Percentiles rank a stretch among this genome's conserved stretches.
Conservation (phyloP, 495 filamentous ascomycete species). For the Daldinia concentrica region DNA sequence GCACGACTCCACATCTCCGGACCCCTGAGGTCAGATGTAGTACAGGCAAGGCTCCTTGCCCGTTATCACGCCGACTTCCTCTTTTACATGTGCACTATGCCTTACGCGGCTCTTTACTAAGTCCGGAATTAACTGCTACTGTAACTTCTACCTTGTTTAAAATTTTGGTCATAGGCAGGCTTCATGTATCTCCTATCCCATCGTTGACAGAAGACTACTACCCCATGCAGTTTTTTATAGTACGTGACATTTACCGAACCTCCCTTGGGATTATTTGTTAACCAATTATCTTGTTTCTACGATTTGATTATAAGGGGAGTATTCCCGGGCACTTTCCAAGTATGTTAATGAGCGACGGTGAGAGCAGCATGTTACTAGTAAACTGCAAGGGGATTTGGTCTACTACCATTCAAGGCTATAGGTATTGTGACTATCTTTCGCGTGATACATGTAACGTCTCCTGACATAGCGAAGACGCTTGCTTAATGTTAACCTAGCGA, state of each 20-base stretch:
- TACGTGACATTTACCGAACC: neutral
- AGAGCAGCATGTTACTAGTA: neutral
- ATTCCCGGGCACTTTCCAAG: conserved; percentile 1
- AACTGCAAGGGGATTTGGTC: neutral
- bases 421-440: conserved; percentile 24
- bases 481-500: neutral
- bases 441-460: conserved; percentile 47
- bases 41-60: conserved; percentile 11
- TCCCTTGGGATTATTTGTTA: neutral
- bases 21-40: conserved; percentile 27
- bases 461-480: conserved; percentile 27
- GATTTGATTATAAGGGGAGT: neutral
- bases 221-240: neutral
- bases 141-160: conserved; percentile 2
- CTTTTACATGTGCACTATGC: conserved; percentile 12
- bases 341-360: neutral
- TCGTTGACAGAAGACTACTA: neutral
- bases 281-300: neutral
- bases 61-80: conserved; percentile 30
- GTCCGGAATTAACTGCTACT: conserved; percentile 12
- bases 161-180: conserved; percentile 26
- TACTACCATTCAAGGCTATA: neutral
- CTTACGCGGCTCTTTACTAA: conserved; percentile 17
- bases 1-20: conserved; percentile 23
- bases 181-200: conserved; percentile 5